These are phyloP conservation scores for Citrus australasica DNA, from an alignment of 345 rosid genomes.

Conservation along the genomic window DNA sequence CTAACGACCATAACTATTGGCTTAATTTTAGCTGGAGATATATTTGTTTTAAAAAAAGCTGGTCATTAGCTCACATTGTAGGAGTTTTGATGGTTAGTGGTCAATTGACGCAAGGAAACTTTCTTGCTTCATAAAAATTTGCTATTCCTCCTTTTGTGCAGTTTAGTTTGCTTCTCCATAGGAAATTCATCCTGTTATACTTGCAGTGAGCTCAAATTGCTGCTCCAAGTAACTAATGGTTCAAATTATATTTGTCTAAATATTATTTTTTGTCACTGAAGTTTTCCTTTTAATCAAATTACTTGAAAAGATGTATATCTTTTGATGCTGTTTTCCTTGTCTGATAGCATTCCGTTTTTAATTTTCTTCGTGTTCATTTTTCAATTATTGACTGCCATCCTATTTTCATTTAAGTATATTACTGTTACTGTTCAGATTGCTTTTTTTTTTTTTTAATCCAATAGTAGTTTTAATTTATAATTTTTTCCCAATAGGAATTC, in stretches of 20 bases:
- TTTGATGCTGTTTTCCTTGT: not conserved
- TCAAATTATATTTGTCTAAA: slow-evolving; percentile 1
- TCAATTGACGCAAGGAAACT: slow-evolving; percentile 7
- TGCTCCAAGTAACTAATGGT: not conserved
- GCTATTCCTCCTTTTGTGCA: not conserved
- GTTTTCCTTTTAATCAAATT: not conserved
- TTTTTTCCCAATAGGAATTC: not conserved
- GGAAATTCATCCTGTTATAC: not conserved
- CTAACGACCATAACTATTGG: not conserved
- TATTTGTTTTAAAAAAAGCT: not conserved
- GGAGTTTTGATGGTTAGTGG: not conserved
- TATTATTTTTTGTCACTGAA: not conserved
- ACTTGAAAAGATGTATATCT: not conserved
- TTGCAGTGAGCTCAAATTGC: not conserved
- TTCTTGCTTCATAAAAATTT: not conserved
- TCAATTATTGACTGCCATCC: not conserved
- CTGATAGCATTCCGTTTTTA: not conserved
- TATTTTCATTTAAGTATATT: not conserved
- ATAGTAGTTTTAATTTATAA: not conserved
- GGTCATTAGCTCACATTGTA: not conserved
- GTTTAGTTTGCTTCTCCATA: slow-evolving; percentile 5
- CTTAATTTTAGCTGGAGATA: not conserved
- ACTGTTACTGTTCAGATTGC: not conserved
- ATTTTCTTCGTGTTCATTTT: not conserved
- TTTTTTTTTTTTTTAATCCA: not conserved